Conservation (phyloP, 192 early-diverging fungal genomes). For the Podila verticillata region DNA sequence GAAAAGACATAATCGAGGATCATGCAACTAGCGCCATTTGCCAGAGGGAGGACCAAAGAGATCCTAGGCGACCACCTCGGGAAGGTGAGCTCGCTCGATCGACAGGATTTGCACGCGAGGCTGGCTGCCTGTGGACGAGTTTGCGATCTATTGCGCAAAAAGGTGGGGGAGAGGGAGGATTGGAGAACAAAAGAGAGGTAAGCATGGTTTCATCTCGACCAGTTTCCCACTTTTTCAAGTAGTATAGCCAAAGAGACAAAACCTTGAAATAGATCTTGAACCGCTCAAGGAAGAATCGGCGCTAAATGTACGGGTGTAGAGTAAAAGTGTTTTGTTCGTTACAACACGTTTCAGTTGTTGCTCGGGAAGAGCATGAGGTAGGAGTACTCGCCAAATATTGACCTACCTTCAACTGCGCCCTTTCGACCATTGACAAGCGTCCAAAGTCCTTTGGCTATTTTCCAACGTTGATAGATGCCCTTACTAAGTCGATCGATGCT, state of each 20-base stretch:
- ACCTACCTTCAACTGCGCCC: constrained; percentile 25
- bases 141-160: not conserved
- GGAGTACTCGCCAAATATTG: not conserved
- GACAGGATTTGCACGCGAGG: constrained; percentile 22
- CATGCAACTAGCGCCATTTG: too few species aligned
- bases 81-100: constrained; percentile 21
- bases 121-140: constrained; percentile 15
- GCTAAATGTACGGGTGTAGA: not conserved
- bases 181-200: not conserved
- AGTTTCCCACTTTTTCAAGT: too few species aligned
- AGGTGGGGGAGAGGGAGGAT: too few species aligned
- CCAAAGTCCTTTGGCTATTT: constrained; percentile 30
- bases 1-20: too few species aligned
- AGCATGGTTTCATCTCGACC: not conserved
- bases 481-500: not conserved
- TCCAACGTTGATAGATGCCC: not conserved
- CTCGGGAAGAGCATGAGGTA: not conserved
- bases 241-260: too few species aligned
- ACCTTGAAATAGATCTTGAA: constrained; percentile 47
- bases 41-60: not conserved
- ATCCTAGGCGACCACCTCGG: not conserved
- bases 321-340: not conserved
- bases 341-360: not conserved
- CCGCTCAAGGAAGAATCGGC: constrained; percentile 24
- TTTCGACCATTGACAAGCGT: constrained; percentile 7